Evolutionary conservation across 106 monocot species (phyloP).

Genomic region (Gastrodia elata): DNA sequence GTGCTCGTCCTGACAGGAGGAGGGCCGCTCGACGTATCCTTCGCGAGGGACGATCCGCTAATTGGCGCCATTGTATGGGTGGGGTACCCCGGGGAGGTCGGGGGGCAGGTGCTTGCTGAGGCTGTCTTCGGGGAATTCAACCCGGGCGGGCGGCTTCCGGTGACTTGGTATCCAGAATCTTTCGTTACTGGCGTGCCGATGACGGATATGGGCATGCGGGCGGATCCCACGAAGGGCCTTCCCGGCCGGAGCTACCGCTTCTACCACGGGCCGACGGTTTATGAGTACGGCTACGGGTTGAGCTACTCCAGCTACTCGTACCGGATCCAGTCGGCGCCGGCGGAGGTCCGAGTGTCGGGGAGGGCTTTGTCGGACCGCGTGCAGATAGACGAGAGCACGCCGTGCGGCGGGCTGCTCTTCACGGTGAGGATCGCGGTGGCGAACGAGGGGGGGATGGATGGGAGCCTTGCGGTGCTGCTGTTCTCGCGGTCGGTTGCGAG

Average conservation of each 20-base stretch:
- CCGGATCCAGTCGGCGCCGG: constrained; percentile 36
- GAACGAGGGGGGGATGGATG: constrained; percentile 50
- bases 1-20: constrained; percentile 73
- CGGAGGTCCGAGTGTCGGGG: constrained; percentile 16
- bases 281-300: constrained; percentile 69
- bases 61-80: constrained; percentile 76
- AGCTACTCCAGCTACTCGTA: constrained; percentile 65
- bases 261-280: constrained; percentile 63
- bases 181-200: constrained; percentile 78
- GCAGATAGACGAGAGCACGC: constrained; percentile 21
- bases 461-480: constrained; percentile 40
- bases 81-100: constrained; percentile 88
- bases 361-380: constrained; percentile 15
- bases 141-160: constrained; percentile 60
- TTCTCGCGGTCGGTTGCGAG: constrained; percentile 21
- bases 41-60: constrained; percentile 36
- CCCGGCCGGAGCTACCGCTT: constrained; percentile 86
- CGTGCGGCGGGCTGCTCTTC: constrained; percentile 44
- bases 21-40: constrained; percentile 77
- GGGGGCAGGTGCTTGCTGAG: constrained; percentile 62
- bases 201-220: constrained; percentile 87
- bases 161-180: constrained; percentile 93
- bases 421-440: constrained; percentile 24
- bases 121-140: constrained; percentile 70
- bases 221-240: constrained; percentile 60